Evolutionary conservation across 345 rosid species (phyloP), one percentile per base, ranked within the genome.

Genomic region (Dimocarpus longan): DNA sequence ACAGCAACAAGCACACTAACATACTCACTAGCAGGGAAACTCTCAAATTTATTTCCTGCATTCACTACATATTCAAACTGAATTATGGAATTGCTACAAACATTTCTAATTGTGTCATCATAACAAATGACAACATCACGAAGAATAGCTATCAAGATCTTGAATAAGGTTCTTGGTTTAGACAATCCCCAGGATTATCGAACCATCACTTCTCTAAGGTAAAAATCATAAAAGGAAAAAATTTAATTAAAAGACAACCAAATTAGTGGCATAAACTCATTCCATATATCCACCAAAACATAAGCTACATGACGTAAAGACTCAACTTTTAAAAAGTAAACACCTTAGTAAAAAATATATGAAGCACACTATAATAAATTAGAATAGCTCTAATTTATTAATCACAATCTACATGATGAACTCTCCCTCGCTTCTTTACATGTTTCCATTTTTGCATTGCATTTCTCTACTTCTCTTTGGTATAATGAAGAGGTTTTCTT

Each of bases 1-100:
- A 98, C 94, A 50, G 99, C 98, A 74, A 98, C 98, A 80, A 94
- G 86, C 54, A 94, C 98, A 66, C 99, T 98, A 66, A 96, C 97
- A 65, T 98, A 98, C 77, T 96, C 99, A 73, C 99, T 97, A 7
- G 99, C 93, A 70, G 93, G 93, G 80, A 89, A 71, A 73, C 80
- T 85, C 68, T 79, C 91, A 32, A 86, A 80, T 75, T 83, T 84
- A 40, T 66, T 78, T 82, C 90, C 91, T 67, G 88, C 78, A 66
- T 79, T 84, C 68, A 78, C 80, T 50, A 87, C 97, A 84, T 96
- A 96, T 59, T 91, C 90, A 82, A 96, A 91, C 69, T 96, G 97
- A 52, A 96, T 88, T 21, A 96, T 79, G 12, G 98, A 90, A 79
- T 96, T 93, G 88, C 95, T 93, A 79, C 93, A 84, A 7, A 92